Evolutionary conservation across 179 eudicot species (phyloP).

Genomic region (Beta corolliflora): DNA sequence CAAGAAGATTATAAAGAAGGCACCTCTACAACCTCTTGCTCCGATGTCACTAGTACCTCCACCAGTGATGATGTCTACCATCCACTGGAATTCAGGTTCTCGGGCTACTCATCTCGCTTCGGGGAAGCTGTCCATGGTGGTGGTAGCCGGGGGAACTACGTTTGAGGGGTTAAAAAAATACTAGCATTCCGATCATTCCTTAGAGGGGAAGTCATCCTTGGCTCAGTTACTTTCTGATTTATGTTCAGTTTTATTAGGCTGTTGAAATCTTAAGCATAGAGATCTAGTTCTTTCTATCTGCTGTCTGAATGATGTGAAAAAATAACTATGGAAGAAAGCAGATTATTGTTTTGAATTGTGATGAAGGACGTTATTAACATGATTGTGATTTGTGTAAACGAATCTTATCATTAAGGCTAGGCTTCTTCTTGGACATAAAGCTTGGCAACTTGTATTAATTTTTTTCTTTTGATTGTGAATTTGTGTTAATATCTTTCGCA

Average conservation of each 20-base stretch:
- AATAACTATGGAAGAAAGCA: background rate
- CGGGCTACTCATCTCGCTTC: slow-evolving; percentile 41
- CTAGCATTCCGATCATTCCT: slow-evolving; percentile 28
- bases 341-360: background rate
- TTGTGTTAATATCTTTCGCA: background rate
- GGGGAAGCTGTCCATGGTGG: slow-evolving; percentile 38
- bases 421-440: background rate
- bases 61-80: slow-evolving; percentile 37
- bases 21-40: slow-evolving; percentile 41
- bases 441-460: background rate
- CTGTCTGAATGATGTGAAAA: slow-evolving; percentile 19
- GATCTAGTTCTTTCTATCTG: background rate
- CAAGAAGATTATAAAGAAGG: slow-evolving; percentile 35
- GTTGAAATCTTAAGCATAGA: background rate
- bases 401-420: background rate
- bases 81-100: slow-evolving; percentile 48
- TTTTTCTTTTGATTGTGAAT: background rate
- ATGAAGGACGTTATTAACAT: slow-evolving; percentile 15
- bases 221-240: slow-evolving; percentile 38
- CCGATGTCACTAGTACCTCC: slow-evolving; percentile 46
- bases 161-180: slow-evolving; percentile 17
- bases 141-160: slow-evolving; percentile 32
- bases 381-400: slow-evolving; percentile 8
- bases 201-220: slow-evolving; percentile 52
- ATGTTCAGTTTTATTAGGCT: slow-evolving; percentile 6